These are phyloP conservation scores for Ascochyta lentis DNA, from an alignment of 2,329 filamentous ascomycete genomes.

Conservation along the genomic window DNA sequence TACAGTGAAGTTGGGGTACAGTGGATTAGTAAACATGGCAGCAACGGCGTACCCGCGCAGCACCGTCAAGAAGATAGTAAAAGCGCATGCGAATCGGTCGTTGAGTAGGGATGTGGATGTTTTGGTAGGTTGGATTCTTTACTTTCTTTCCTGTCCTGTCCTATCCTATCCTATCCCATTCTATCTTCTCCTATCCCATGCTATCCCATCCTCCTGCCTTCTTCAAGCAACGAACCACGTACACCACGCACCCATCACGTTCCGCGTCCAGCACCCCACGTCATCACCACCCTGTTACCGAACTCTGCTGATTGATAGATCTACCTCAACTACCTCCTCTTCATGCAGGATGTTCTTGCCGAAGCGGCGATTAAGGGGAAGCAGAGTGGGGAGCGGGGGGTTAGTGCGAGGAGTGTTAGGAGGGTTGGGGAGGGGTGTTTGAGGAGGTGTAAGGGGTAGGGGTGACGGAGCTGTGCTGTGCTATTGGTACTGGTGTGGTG, in stretches of 20 bases:
- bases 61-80: constrained; percentile 87
- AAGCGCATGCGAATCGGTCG: constrained; percentile 81
- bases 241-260: no score
- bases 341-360: constrained; percentile 78
- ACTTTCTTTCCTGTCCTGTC: not conserved
- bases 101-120: constrained; percentile 87
- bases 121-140: constrained; percentile 63
- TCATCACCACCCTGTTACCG: no score
- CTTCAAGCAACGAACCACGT: not conserved
- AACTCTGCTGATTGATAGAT: constrained; percentile 60
- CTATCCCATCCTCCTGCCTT: not conserved
- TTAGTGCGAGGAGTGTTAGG: constrained; percentile 77
- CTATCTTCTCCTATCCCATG: not conserved
- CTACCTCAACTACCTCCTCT: constrained; percentile 83
- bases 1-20: no score
- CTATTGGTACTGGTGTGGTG: no score
- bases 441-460: constrained; percentile 46
- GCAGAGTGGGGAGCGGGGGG: constrained; percentile 72
- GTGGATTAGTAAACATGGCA: no score
- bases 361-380: constrained; percentile 80
- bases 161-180: not conserved
- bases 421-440: constrained; percentile 71
- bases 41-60: constrained; percentile 70
- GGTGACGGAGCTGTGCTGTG: not conserved
- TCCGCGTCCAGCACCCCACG: no score